Conservation (phyloP, 1,139 yeast species). For the Hemisphaericaspora xylanilytica region DNA sequence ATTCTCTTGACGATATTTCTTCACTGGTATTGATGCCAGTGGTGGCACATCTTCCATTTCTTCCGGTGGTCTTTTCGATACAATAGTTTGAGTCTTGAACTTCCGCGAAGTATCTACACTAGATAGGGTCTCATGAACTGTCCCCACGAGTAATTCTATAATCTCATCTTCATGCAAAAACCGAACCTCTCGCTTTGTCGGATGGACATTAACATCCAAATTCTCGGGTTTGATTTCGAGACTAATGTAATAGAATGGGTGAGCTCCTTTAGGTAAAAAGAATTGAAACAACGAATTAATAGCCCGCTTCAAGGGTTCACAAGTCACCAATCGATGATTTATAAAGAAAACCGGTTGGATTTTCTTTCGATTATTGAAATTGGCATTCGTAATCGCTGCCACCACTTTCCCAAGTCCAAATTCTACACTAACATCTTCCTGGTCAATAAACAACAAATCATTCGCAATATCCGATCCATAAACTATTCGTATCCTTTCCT, state of each 20-base stretch:
- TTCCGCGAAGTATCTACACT: constrained; percentile 68
- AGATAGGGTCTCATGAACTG: constrained; percentile 51
- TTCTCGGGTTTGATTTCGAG: constrained; percentile 63
- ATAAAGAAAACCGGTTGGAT: constrained; percentile 76
- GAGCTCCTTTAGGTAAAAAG: constrained; percentile 76
- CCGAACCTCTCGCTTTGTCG: constrained; percentile 90
- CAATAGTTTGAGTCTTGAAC: constrained; percentile 62
- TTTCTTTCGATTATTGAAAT: constrained; percentile 66
- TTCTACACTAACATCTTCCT: constrained; percentile 16
- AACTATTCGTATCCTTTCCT: constrained; percentile 70
- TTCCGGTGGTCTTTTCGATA: constrained; percentile 22
- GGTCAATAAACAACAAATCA: constrained; percentile 53
- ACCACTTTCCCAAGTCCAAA: constrained; percentile 48
- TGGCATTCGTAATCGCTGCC: constrained; percentile 73
- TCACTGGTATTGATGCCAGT: constrained; percentile 13
- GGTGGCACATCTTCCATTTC: constrained; percentile 12
- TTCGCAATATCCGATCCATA: constrained; percentile 72
- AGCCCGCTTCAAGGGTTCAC: constrained; percentile 78
- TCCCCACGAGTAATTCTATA: constrained; percentile 53
- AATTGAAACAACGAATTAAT: constrained; percentile 59
- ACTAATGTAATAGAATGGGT: constrained; percentile 75
- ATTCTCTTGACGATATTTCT: constrained; percentile 53
- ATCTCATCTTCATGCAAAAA: constrained; percentile 87
- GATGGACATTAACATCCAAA: constrained; percentile 92
- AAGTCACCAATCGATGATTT: constrained; percentile 76